Evolutionary conservation across 345 rosid genomes (phyloP), one percentile per base, ranked within the genome.

Genomic region (Hirschfeldia incana): DNA sequence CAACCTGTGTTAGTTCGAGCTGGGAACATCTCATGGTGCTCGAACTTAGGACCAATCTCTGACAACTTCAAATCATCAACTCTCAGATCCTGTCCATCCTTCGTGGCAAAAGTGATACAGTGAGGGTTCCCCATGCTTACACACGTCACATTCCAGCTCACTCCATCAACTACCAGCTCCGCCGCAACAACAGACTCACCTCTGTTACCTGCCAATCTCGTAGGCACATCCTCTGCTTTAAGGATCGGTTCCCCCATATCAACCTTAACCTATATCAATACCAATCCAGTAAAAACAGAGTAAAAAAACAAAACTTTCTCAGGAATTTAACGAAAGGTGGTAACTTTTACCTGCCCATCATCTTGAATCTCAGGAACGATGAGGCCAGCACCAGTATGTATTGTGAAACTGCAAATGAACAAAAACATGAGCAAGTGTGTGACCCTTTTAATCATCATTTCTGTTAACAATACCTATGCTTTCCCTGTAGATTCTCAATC

Each of bases 121-220:
- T 96, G 99, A 61, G 99, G 99, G 81, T 96, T 96, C 8, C 99
- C 98, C 99, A 93, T 96, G 69, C 98, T 93, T 81, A 93, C 97
- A 70, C 98, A 93, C 21, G 97, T 96, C 75, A 89, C 97, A 83
- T 82, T 84, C 99, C 99, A 96, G 72, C 83, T 80, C 15, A 87
- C 87, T 72, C 97, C 97, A 86, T 93, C 95, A 5, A 96, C 91
- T 66, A 72, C 84, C 49, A 93, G 70, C 64, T 85, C 97, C 2
- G 92, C 81, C 67, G 88, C 80, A 80, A 80, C 83, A 80, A 80
- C 79, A 63, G 83, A 68, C 36, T 80, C 83, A 17, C 79, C 79
- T 80, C 57, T 80, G 79, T 93, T 96, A 21, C 94, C 87, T 10
- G 83, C 58, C 75, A 96, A 80, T 28, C 61, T 87, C 12, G 99